phyloP scores from a whole-genome alignment of 345 rosid genomes.

The Aurinia saxatilis region DNA sequence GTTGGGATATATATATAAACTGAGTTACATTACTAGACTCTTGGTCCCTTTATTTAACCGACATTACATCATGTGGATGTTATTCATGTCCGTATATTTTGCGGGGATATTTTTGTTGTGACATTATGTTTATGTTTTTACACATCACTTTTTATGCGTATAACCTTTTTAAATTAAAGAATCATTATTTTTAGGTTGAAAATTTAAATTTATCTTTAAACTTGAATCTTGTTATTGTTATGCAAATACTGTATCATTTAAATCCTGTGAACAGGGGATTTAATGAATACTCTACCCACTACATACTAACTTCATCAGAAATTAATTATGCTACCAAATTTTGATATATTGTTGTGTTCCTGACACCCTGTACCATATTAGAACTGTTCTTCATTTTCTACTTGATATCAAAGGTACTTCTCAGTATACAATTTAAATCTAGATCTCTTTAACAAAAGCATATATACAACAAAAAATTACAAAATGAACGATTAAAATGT shows the following conservation, averaged over 20 bases:
- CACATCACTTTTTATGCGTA: too few relatives aligned
- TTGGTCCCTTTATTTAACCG: conserved; percentile 1
- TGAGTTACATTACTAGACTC: neutral
- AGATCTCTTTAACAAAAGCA: too few relatives aligned
- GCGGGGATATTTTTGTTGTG: neutral
- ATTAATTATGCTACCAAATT: neutral
- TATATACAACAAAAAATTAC: too few relatives aligned
- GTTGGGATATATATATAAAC: conserved; percentile 5
- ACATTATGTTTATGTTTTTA: neutral
- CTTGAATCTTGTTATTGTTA: neutral
- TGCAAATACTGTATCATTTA: neutral
- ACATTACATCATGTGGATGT: conserved; percentile 5
- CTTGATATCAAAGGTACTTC: neutral
- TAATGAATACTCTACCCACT: neutral
- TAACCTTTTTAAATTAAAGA: neutral
- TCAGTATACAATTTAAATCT: neutral
- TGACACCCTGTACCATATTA: neutral
- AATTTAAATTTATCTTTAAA: neutral
- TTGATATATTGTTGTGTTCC: neutral
- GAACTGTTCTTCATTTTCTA: neutral
- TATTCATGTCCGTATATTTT: conserved; percentile 3
- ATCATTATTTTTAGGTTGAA: neutral
- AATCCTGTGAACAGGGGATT: neutral
- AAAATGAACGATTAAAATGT: too few relatives aligned
- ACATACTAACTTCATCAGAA: neutral